Conservation (phyloP, 2,329 filamentous ascomycete genomes). For the Sporothrix inflata region DNA sequence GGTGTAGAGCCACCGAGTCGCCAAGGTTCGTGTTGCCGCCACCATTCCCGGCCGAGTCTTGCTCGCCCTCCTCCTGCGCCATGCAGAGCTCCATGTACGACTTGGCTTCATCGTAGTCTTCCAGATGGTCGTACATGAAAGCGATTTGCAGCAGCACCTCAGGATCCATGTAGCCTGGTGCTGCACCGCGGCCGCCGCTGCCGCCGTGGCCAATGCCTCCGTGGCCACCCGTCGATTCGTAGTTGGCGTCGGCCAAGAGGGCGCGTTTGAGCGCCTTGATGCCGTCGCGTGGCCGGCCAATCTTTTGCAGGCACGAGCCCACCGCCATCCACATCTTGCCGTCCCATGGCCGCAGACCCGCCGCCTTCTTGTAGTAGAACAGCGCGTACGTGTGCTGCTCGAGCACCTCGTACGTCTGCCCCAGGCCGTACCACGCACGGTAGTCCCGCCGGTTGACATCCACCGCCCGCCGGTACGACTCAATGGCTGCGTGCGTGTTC, state of each 20-base stretch:
- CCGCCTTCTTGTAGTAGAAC: constrained; percentile 97
- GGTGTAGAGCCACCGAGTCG: constrained; percentile 59
- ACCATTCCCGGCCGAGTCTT: constrained; percentile 28
- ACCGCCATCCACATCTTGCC: constrained; percentile 99
- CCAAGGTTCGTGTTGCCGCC: constrained; percentile 39
- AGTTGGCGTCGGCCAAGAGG: constrained; percentile 83
- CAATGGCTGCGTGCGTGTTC: constrained; percentile 96
- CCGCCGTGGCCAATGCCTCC: constrained; percentile 51
- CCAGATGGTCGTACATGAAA: constrained; percentile 79
- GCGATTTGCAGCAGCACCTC: constrained; percentile 91
- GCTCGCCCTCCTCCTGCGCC: constrained; percentile 81
- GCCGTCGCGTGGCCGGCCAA: constrained; percentile 82
- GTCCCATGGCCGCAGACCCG: constrained; percentile 90
- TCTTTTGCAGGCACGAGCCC: constrained; percentile 86
- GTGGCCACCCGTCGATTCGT: constrained; percentile 58
- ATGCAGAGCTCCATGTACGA: constrained; percentile 96
- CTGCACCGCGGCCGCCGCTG: constrained; percentile 44
- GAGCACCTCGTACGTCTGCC: constrained; percentile 95
- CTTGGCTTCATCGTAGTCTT: constrained; percentile 77
- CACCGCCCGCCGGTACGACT: constrained; percentile 92
- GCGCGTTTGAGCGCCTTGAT: constrained; percentile 96
- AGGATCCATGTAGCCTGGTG: constrained; percentile 73
- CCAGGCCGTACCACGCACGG: constrained; percentile 95
- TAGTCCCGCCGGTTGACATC: constrained; percentile 97
- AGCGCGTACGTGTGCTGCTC: constrained; percentile 98